Evolutionary conservation across 106 monocot species (phyloP), one percentile per base, ranked within the genome.

Genomic region (Allium sativum): DNA sequence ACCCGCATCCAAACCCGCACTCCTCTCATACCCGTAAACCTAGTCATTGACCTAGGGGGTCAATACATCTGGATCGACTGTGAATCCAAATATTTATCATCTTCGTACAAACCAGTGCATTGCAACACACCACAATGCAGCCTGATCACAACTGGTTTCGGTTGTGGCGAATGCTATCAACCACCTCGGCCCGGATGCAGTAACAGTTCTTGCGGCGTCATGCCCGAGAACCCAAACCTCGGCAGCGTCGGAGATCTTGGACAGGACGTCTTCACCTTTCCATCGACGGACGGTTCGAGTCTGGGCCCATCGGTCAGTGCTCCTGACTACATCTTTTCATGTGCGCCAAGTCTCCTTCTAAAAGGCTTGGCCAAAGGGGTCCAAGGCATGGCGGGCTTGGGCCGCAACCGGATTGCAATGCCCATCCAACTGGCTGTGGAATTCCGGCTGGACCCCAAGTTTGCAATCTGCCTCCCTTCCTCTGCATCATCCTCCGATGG

Each of bases 11-110:
- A 45, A 44, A 68, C 72, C 17, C 70, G 85, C 20, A 85, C 77
- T 21, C 85, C 85, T 10, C 56, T 65, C 54, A 59, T 71, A 19
- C 71, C 67, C 21, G 13, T 75, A 48, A 56, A 22, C 31, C 61
- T 74, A 51, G 77, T 69, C 58, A 56, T 85, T 59, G 70, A 85
- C 65, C 70, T 85, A 45, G 77, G 80, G 51, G 77, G 77, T 48
- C 61, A 40, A 21, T 62, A 50, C 68, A 56, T 77, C 54, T 85
- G 77, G 74, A 56, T 77, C 61, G 59, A 74, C 77, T 85, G 85
- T 68, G 74, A 74, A 52, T 10, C 13, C 52, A 44, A 40, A 56
- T 85, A 74, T 61, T 21, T 61, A 22, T 80, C 85, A 52, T 74
- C 70, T 62, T 46, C 82, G 22, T 77, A 77, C 70, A 62, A 52